These are phyloP conservation scores for Herpotrichia juniperi DNA, from an alignment of 2,329 filamentous ascomycete genomes.

Conservation along the genomic window DNA sequence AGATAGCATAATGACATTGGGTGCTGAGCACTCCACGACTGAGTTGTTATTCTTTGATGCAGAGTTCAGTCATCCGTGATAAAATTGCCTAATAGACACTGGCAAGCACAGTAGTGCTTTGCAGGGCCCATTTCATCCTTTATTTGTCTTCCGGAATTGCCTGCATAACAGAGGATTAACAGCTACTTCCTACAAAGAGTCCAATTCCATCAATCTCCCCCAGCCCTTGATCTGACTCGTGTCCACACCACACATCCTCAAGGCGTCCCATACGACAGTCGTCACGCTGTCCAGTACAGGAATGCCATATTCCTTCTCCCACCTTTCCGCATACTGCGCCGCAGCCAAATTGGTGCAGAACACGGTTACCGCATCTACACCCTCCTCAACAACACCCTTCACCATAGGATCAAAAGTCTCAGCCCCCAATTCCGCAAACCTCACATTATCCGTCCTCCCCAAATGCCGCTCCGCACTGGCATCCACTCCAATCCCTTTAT, in stretches of 20 bases:
- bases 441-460: slow-evolving; percentile 44
- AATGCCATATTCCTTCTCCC: slow-evolving; percentile 47
- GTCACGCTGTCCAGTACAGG: slow-evolving; percentile 51
- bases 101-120: no score
- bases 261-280: slow-evolving; percentile 51
- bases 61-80: no score
- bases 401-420: slow-evolving; percentile 35
- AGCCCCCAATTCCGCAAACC: slow-evolving; percentile 45
- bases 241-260: slow-evolving; percentile 40
- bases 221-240: slow-evolving; percentile 36
- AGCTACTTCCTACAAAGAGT: neutral
- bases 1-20: neutral
- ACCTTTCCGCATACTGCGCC: slow-evolving; percentile 45
- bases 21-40: neutral
- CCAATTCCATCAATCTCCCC: slow-evolving; percentile 37
- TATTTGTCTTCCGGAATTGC: no score
- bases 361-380: slow-evolving; percentile 44
- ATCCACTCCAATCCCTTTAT: slow-evolving; percentile 39
- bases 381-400: slow-evolving; percentile 30
- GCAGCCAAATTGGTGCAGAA: slow-evolving; percentile 54
- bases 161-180: neutral
- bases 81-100: no score
- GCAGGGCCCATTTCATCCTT: no score
- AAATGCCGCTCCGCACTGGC: slow-evolving; percentile 39
- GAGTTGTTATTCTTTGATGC: no score